Evolutionary conservation across 2,329 filamentous ascomycete genomes (phyloP), one percentile per base, ranked within the genome.

Genomic region (Fusarium sublunatum): DNA sequence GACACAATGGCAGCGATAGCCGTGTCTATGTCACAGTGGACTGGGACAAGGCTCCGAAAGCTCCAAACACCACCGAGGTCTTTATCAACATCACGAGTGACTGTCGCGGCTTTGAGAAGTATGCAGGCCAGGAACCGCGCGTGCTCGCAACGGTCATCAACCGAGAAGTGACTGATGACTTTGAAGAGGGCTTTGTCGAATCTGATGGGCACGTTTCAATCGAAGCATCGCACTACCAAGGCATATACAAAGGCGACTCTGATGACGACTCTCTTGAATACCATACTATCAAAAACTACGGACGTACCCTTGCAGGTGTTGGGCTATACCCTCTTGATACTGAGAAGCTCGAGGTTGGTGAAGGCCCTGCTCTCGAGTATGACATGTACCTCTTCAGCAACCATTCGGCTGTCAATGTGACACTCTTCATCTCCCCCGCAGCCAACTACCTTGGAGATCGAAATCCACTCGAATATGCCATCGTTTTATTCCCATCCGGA

Each of bases 181-280:
- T 88, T 73, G 78, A 75, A 7, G 55, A 75, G 28, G 88, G 88
- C 4, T 90, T 88, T 60, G 79, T 89, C 41, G 88, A 91, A 73
- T 83, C 83, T 0, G 86, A 89, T 65, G 76, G 78, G n/a, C 77
- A 82, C 49, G 76, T 87, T 22, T 75, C 84, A 11, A 86, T 88
- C 42, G 81, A 86, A 57, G 85, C 80, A 0, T 77, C 80, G 2
- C 80, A 87, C 61, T 83, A 81, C 72, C 75, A 84, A 72, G 71
- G 77, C 67, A 72, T 82, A 58, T 53, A 77, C 50, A 61, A 67
- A 2, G 66, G 69, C 0, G 32, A 59, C 10, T 69, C 67, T 1
- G 67, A 72, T 7, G 67, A 79, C n/a, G 76, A 53, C 1, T 38
- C 48, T 9, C 34, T 61, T 0, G 41, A 76, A 4, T 88, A 88